Percentiles rank a stretch among this genome's conserved stretches.
Conservation (phyloP, 108 stramenopile species). For the Pseudonitzschia multiseries region DNA sequence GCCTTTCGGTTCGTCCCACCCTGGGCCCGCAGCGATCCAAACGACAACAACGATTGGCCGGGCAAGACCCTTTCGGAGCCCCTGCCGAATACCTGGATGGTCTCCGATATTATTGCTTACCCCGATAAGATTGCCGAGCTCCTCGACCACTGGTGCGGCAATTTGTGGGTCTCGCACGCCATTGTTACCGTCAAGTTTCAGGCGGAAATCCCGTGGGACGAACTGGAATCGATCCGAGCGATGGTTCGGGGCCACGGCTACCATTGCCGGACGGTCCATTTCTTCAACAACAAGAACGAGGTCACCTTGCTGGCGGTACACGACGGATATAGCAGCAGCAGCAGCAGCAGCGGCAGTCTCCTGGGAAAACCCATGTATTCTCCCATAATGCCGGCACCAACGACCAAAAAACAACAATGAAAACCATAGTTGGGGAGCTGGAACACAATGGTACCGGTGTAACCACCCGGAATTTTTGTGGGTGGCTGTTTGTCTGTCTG, state of each 20-base stretch:
- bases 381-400: not conserved
- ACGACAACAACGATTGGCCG: not conserved
- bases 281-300: slow-evolving; percentile 73
- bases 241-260: slow-evolving; percentile 36
- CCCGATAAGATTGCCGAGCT: slow-evolving; percentile 50
- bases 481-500: no score
- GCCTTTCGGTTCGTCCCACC: slow-evolving; percentile 51
- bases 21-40: not conserved
- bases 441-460: no score
- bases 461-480: no score
- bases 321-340: not conserved
- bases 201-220: slow-evolving; percentile 41
- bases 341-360: not conserved
- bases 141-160: slow-evolving; percentile 41
- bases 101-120: slow-evolving; percentile 63
- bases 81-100: slow-evolving; percentile 46
- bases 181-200: slow-evolving; percentile 66
- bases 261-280: slow-evolving; percentile 45
- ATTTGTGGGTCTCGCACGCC: slow-evolving; percentile 33
- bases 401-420: not conserved
- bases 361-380: slow-evolving; percentile 11
- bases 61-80: not conserved
- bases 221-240: slow-evolving; percentile 29
- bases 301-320: slow-evolving; percentile 51
- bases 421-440: not conserved